Percentiles rank a stretch among this genome's conserved stretches.
Conservation (phyloP, 2,329 filamentous ascomycete species). For the Microthyrium microscopicum region DNA sequence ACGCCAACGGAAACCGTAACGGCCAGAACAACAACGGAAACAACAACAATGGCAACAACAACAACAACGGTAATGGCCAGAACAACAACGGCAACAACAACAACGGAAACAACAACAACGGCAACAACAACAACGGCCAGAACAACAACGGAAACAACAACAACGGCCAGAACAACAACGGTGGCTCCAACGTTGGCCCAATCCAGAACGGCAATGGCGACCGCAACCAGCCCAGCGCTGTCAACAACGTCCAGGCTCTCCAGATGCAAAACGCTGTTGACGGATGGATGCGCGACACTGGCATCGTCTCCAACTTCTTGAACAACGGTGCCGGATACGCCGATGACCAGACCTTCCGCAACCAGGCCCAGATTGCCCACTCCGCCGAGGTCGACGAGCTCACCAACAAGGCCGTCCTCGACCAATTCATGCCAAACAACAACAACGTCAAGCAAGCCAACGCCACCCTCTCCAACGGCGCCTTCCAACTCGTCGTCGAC, state of each 20-base stretch:
- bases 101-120: neutral
- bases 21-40: neutral
- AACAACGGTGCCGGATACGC: slow-evolving; percentile 2
- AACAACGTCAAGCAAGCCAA: slow-evolving; percentile 5
- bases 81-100: slow-evolving; percentile 1
- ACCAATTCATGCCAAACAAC: slow-evolving; percentile 6
- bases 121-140: neutral
- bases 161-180: slow-evolving; percentile 1
- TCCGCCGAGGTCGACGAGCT: slow-evolving; percentile 7
- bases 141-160: neutral
- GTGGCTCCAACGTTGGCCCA: neutral
- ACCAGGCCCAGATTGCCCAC: slow-evolving; percentile 6
- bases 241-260: slow-evolving; percentile 5
- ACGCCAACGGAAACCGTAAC: neutral
- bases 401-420: slow-evolving; percentile 6
- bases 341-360: slow-evolving; percentile 5
- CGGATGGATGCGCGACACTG: slow-evolving; percentile 7
- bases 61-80: neutral
- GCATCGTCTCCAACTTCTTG: slow-evolving; percentile 6
- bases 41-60: neutral
- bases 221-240: slow-evolving; percentile 1
- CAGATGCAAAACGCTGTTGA: slow-evolving; percentile 5
- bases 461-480: slow-evolving; percentile 6
- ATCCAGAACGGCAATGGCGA: slow-evolving; percentile 2
- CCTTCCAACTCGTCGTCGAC: slow-evolving; percentile 7